A percentile compares a stretch with the other conserved stretches of the same genome.
These are phyloP conservation scores for Willaertia magna DNA, from an alignment of 208 protist species.

Conservation along the genomic window DNA sequence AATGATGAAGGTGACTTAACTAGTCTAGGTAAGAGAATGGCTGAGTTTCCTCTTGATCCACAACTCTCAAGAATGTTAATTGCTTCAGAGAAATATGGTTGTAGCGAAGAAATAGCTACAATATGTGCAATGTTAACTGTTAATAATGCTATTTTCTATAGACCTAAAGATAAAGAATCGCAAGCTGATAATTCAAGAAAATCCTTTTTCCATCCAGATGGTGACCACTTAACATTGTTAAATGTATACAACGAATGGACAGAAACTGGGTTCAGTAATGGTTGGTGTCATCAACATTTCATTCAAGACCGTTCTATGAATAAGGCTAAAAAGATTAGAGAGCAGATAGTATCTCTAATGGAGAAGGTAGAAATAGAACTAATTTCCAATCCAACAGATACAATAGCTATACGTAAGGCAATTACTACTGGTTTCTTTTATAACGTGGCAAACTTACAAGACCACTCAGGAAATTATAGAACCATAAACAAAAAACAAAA, in stretches of 20 bases:
- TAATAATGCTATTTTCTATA: conserved; percentile 85
- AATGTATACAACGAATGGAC: conserved; percentile 71
- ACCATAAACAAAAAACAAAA: conserved; percentile 55
- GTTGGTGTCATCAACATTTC: conserved; percentile 80
- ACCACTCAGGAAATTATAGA: conserved; percentile 44
- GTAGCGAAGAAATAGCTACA: conserved; percentile 66
- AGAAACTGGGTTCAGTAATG: conserved; percentile 2
- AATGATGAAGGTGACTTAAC: conserved; percentile 92
- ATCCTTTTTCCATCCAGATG: conserved; percentile 44
- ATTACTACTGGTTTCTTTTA: conserved; percentile 71
- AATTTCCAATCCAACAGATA: conserved; percentile 11
- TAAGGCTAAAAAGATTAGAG: conserved; percentile 39
- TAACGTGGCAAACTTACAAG: conserved; percentile 49
- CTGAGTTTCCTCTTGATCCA: conserved; percentile 96
- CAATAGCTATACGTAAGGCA: conserved; percentile 45
- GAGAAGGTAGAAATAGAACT: conserved; percentile 67
- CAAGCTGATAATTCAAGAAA: conserved; percentile 57
- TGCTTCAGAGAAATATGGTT: conserved; percentile 45
- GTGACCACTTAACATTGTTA: conserved; percentile 76
- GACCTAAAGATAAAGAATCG: conserved; percentile 68
- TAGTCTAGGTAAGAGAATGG: conserved; percentile 84
- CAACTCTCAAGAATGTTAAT: conserved; percentile 84
- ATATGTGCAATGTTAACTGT: conserved; percentile 71
- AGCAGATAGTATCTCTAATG: conserved; percentile 55
- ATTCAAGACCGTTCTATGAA: conserved; percentile 68